Conservation (phyloP, 768 basidiomycete species). For the Kwoniella botswanensis region DNA sequence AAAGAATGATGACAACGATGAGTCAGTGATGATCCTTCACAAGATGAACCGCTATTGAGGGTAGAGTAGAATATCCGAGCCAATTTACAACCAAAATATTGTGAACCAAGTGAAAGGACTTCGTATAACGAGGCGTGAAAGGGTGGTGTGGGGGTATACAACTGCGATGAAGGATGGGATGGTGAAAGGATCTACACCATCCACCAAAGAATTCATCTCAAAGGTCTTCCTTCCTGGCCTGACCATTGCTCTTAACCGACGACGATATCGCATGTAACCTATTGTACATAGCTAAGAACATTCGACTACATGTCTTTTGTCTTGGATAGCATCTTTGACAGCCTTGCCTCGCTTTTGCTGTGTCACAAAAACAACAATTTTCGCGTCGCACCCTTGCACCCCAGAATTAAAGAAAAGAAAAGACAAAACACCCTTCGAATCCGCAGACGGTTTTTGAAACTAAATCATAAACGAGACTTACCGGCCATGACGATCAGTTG, state of each 20-base stretch:
- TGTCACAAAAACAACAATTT: constrained; percentile 4
- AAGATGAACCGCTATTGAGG: neutral
- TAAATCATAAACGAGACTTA: constrained; percentile 6
- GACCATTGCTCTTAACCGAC: neutral
- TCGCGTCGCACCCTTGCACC: neutral
- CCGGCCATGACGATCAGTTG: constrained; percentile 23
- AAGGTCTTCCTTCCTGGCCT: neutral
- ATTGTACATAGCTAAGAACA: neutral
- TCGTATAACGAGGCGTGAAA: neutral
- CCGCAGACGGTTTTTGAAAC: constrained; percentile 4
- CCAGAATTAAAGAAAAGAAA: constrained; percentile 4
- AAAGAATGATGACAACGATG: neutral
- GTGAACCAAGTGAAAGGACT: neutral
- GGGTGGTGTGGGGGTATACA: neutral
- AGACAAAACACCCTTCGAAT: constrained; percentile 8
- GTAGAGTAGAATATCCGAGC: neutral
- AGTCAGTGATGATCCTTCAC: neutral
- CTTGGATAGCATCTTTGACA: neutral
- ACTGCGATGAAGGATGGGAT: neutral
- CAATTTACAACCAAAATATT: neutral
- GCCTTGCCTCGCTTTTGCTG: constrained; percentile 1
- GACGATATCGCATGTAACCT: neutral
- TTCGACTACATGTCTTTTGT: neutral
- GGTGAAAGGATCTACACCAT: neutral
- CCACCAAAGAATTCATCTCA: neutral